Base-by-base conservation (phyloP, 2,329 filamentous ascomycete genomes). In the Chaetomium strumarium region DNA sequence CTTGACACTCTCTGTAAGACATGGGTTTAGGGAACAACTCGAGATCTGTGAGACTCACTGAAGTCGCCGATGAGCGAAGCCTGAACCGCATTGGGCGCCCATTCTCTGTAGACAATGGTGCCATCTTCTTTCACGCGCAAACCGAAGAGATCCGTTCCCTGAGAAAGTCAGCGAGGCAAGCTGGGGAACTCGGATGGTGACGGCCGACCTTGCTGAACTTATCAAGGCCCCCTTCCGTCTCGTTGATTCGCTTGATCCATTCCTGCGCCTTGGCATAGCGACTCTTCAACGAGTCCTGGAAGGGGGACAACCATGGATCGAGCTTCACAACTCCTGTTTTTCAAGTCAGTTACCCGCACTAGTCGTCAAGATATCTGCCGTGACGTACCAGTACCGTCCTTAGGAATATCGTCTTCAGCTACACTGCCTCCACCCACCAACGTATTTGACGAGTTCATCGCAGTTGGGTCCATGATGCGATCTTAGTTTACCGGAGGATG, bases 21-120 rank as follows among this genome's bases (percentile, higher is more conserved):
- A 31, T 40, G 33, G 62, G 73, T 48, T 17, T 34, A n/a, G 40
- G 40, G 11, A 2, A 17, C 9, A 20, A 8, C 39, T 29, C 20
- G 20, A 13, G 11, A 1, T 16, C 40, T 17, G 19, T 31, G 33
- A 13, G 37, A 51, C 84, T 61, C 75, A 91, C 87, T 99, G 77
- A 97, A 99, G 62, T 97, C 93, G 56, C 93, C 93, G 62, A 95
- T 86, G 48, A 99, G 79, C 67, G 84, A 90, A 46, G 93, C 93
- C 64, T 87, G 78, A 38, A 82, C 76, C 49, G 90, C 92, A 74
- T 90, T 95, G 24, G 93, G 91, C 1, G 93, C 93, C 93, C 93
- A 99, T 78, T 99, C 93, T 62, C 90, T 81, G 71, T 99, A 99
- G 53, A 79, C 76, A 60, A 99, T 90, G 68, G 91, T 90, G 68